Base-by-base conservation (phyloP, 1,139 yeast genomes). In the Candida tropicalis region DNA sequence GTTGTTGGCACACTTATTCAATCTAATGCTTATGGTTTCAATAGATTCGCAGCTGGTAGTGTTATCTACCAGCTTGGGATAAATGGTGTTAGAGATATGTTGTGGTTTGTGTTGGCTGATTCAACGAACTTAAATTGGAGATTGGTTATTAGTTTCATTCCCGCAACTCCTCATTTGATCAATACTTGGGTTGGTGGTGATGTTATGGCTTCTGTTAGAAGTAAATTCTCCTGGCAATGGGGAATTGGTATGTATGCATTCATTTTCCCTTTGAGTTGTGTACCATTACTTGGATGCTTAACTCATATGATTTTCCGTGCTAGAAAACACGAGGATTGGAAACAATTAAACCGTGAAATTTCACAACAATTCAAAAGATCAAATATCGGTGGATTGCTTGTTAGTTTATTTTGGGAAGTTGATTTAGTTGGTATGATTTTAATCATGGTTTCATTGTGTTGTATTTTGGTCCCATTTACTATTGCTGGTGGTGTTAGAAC, bases 191-290 rank as follows among this genome's bases (percentile, higher is more conserved):
- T 83, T 41, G 63, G 81, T 29, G 91, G 89, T 55, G 70, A 81
- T 52, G 63, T 84, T 39, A 64, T 77, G 13, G 53, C 38, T n/a
- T 44, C 47, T 4, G 48, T 56, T 27, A 46, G 48, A 23, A 50
- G 55, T 4, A 23, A 42, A 2, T 60, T 65, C 52, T 51, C 65
- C 0, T 84, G 93, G 93, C 73, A 78, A 29, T 85, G 84, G 81
- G 83, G 84, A 53, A 81, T 84, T 53, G 91, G 85, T 33, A 84
- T 85, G 77, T 86, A 87, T 87, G 90, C 90, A 1, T 82, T 84
- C 56, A 82, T 86, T 48, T 75, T 82, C 67, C 91, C 93, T 20
- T 68, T 84, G 26, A 59, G 79, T 5, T 70, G 83, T 53, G 45
- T 85, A 16, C 93, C 93, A 20, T 63, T 86, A 44, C 53, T 82